A percentile compares a stretch with the other conserved stretches of the same genome.
phyloP scores from a whole-genome alignment of 257 asterid genomes.

The Eustoma russellianum region DNA sequence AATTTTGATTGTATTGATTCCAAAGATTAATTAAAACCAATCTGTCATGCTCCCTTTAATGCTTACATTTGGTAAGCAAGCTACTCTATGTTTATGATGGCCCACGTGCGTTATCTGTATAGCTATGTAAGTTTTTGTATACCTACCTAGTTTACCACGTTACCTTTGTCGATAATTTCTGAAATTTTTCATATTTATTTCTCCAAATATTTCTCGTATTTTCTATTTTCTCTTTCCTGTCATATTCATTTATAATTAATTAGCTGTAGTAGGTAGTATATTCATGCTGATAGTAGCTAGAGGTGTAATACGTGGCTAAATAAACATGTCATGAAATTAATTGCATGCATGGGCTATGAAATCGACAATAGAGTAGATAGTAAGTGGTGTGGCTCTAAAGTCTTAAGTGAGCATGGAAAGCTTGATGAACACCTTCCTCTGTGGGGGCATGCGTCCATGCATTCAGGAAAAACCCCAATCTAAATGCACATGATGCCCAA shows the following conservation, averaged over 20 bases:
- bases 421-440: constrained; percentile 1
- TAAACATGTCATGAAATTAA: no score
- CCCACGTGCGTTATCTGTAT: constrained; percentile 8
- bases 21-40: constrained; percentile 1
- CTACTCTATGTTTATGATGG: background rate
- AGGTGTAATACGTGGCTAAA: no score
- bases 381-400: background rate
- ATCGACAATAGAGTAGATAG: no score
- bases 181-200: background rate
- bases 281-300: no score
- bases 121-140: background rate
- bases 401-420: constrained; percentile 13
- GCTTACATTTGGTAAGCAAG: background rate
- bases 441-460: background rate
- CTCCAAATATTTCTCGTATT: background rate
- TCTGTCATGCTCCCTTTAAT: constrained; percentile 13
- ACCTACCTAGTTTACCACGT: background rate
- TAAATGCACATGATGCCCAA: constrained; percentile 16
- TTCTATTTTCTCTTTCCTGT: background rate
- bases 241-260: background rate
- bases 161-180: no score
- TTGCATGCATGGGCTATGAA: no score
- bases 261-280: background rate
- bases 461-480: background rate
- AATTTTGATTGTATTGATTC: background rate